Conservation (phyloP, 1,139 yeast genomes). For the Yamadazyma songkhlaensis region DNA sequence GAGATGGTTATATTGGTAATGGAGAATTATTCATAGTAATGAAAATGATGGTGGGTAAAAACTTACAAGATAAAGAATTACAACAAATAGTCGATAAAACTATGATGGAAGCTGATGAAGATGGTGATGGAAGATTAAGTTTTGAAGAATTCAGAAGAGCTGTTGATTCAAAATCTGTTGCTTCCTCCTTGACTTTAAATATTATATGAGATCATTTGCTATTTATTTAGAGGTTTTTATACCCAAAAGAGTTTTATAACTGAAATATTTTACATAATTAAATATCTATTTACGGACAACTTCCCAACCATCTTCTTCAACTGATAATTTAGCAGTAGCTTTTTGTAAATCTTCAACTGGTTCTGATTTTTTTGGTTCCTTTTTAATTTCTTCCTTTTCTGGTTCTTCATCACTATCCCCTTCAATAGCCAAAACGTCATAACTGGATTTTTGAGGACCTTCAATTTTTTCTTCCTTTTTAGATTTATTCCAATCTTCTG, state of each 20-base stretch:
- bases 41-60: slow-evolving; percentile 96
- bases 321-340: slow-evolving; percentile 43
- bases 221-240: neutral
- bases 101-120: slow-evolving; percentile 89
- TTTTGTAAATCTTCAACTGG: slow-evolving; percentile 27
- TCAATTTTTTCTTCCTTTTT: slow-evolving; percentile 33
- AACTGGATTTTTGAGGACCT: slow-evolving; percentile 56
- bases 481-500: slow-evolving; percentile 53
- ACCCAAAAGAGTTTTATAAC: neutral
- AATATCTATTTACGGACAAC: slow-evolving; percentile 48
- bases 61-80: slow-evolving; percentile 78
- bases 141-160: slow-evolving; percentile 84
- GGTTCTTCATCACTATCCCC: slow-evolving; percentile 55
- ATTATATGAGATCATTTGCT: slow-evolving; percentile 23
- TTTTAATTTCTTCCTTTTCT: slow-evolving; percentile 12
- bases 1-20: slow-evolving; percentile 91
- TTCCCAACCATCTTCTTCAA: slow-evolving; percentile 50
- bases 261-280: slow-evolving; percentile 1
- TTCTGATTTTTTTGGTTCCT: slow-evolving; percentile 3
- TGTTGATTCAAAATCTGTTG: slow-evolving; percentile 65
- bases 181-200: slow-evolving; percentile 54
- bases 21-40: slow-evolving; percentile 91
- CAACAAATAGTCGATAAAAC: slow-evolving; percentile 97
- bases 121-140: slow-evolving; percentile 84
- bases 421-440: slow-evolving; percentile 64